Evolutionary conservation across 2,329 filamentous ascomycete species (phyloP).

Genomic region (Acephala macrosclerotiorum): DNA sequence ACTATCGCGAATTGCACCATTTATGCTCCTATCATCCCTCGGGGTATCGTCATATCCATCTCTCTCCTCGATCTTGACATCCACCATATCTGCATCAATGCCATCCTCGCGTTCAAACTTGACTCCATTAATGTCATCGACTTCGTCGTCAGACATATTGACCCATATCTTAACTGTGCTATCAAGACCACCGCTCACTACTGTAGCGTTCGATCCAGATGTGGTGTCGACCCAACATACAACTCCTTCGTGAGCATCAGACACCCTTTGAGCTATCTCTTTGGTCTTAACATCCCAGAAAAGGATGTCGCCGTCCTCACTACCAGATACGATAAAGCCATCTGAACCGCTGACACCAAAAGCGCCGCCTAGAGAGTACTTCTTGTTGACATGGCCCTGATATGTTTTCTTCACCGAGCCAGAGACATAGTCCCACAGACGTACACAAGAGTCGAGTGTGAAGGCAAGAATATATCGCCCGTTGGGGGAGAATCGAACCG

Average conservation of each 20-base stretch:
- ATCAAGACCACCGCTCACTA: slow-evolving; percentile 70
- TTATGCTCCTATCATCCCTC: slow-evolving; percentile 29
- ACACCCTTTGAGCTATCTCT: slow-evolving; percentile 74
- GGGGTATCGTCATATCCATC: slow-evolving; percentile 38
- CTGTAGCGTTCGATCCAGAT: slow-evolving; percentile 53
- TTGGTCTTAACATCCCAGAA: slow-evolving; percentile 94
- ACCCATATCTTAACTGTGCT: slow-evolving; percentile 68
- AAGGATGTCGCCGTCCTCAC: slow-evolving; percentile 84
- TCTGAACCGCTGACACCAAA: slow-evolving; percentile 72
- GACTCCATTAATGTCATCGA: slow-evolving; percentile 26
- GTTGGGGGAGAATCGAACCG: slow-evolving; percentile 92
- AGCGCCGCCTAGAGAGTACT: slow-evolving; percentile 83
- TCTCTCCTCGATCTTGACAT: slow-evolving; percentile 31
- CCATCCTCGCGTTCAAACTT: slow-evolving; percentile 27
- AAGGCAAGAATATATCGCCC: slow-evolving; percentile 92
- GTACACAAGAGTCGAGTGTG: slow-evolving; percentile 87
- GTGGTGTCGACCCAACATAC: slow-evolving; percentile 74
- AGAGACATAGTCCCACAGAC: slow-evolving; percentile 94
- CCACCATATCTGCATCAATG: slow-evolving; percentile 21
- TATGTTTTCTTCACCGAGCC: slow-evolving; percentile 96
- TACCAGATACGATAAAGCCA: slow-evolving; percentile 79
- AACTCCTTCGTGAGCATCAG: slow-evolving; percentile 59
- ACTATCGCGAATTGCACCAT: slow-evolving; percentile 8
- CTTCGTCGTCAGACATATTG: slow-evolving; percentile 45
- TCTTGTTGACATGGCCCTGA: slow-evolving; percentile 86